Evolutionary conservation across 164 flowering plant species (phyloP), one percentile per base, ranked within the genome.

Genomic region (Magnolia changhungtana): DNA sequence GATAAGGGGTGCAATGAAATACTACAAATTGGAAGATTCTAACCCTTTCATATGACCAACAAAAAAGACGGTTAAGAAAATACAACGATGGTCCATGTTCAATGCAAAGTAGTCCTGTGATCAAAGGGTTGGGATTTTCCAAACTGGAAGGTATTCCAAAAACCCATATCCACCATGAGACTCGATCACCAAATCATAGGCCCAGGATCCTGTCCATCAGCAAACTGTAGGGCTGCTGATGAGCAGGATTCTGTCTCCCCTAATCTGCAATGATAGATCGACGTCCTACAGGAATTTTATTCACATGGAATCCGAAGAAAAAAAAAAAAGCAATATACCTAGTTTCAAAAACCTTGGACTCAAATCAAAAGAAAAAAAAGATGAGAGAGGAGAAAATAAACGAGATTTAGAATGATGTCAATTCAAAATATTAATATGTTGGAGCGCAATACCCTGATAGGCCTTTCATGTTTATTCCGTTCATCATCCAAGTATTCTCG

Each of bases 391-490:
- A 31, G 4, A 68, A 68, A 31, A 27, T 14, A 31, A 67, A 27
- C 1, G 67, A n/a, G 10, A 64, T n/a, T 21, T 11, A 55, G 13
- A 64, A 0, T 64, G 67, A 20, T 64, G 24, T n/a, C 24, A n/a
- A 8, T 64, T n/a, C 19, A 8, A 20, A n/a, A n/a, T 64, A n/a
- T n/a, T 66, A 21, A 49, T 21, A 66, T 21, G 24, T 20, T 16
- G 9, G 50, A 58, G 4, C 37, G 58, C 49, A 23, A 19, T 80
- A 91, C 96, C 92, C 89, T 91, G 0, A 89, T 9, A 65, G 93
- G 92, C 19, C 37, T 80, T 23, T 78, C 83, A 80, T 81, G 76
- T 76, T 77, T 77, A 74, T 83, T 76, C 27, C 63, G 72, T 23
- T 84, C 77, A 80, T 84, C 79, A 67, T 82, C 83, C 58, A 90